Base-by-base conservation (phyloP, 371 early-diverging fungal genomes). In the Mucor sp. region DNA sequence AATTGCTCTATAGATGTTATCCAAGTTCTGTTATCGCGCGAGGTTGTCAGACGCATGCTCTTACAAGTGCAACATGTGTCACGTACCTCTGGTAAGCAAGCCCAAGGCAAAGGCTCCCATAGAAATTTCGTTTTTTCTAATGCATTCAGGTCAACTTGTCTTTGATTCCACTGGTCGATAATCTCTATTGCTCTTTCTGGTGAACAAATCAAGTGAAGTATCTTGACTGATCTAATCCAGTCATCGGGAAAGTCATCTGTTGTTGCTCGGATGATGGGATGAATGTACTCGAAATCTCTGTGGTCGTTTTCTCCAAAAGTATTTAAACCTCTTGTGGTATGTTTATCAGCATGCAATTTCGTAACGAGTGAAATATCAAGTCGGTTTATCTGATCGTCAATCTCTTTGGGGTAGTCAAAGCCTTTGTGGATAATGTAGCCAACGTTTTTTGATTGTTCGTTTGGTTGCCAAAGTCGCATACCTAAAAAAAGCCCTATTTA, bases 81-180 rank as follows among this genome's bases (percentile, higher is more conserved):
- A 21, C 33, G 17, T 71, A 74, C 78, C 56, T 81, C 80, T 14
- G 80, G 65, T 25, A 74, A 60, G 58, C 79, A 79, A 1, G 78
- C 67, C 79, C 79, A 80, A 0, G 84, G 82, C 1, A 84, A 50
- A 17, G 82, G 83, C 35, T 84, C 85, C 82, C 85, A 84, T 9
- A 82, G 32, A 50, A 81, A 79, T 21, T 65, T 55, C 3, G 77
- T 72, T 6, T 53, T 58, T 33, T 39, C 32, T 4, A 6, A 8
- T 12, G 37, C 17, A n/a, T 65, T 27, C 11, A 60, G 27, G 21
- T 32, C 17, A 8, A 21, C n/a, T 27, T 74, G 69, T 32, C 77
- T 60, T 17, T 66, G 33, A 6, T 74, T 63, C 81, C 81, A 84
- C 9, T 73, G 72, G 3, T 62, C 65, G 1, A 77, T 63, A 21